Base-by-base conservation (phyloP, 495 filamentous ascomycete genomes). In the Trichoderma reesei region DNA sequence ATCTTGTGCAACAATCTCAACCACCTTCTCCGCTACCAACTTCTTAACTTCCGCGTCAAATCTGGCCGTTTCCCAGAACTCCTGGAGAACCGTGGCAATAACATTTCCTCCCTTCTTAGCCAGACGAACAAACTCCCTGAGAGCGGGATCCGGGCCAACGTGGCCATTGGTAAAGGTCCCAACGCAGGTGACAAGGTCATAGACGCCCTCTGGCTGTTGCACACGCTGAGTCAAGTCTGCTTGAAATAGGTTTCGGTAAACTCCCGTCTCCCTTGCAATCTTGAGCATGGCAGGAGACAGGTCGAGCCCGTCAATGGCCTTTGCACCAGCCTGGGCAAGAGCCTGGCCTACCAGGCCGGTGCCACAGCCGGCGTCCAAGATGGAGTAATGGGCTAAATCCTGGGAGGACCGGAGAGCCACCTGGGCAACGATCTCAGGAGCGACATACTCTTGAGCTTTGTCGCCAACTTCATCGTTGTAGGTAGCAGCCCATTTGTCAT, bases 281-380 rank as follows among this genome's bases (percentile, higher is more conserved):
- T 71, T 69, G 5, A 82, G 73, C 79, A 82, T 82, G 39, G 70
- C 66, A 4, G 68, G 68, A 10, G 75, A 78, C 13, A 79, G 64
- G 62, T 82, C 78, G 13, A 77, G 59, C 60, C 78, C 78, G 60
- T 80, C 77, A 38, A 82, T 77, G 31, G 66, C 66, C 10, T 67
- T 68, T 0, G 69, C 68, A 1, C 72, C 68, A 54, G 68, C 61
- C 31, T 70, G 63, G n/a, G 70, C 66, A n/a, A 80, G 75, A 8
- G 71, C 75, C 36, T 73, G 67, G 3, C 75, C 77, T 5, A 76
- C 76, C 6, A 79, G 71, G 0, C 79, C 79, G 5, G 76, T 82
- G 36, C 79, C 79, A 65, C 79, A 82, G 36, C 78, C 79, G 38
- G 79, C 79, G 62, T 82, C 79, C 0, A 82, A 73, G 46, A 80